phyloP scores from a whole-genome alignment of 345 rosid genomes.

The Salix suchowensis region DNA sequence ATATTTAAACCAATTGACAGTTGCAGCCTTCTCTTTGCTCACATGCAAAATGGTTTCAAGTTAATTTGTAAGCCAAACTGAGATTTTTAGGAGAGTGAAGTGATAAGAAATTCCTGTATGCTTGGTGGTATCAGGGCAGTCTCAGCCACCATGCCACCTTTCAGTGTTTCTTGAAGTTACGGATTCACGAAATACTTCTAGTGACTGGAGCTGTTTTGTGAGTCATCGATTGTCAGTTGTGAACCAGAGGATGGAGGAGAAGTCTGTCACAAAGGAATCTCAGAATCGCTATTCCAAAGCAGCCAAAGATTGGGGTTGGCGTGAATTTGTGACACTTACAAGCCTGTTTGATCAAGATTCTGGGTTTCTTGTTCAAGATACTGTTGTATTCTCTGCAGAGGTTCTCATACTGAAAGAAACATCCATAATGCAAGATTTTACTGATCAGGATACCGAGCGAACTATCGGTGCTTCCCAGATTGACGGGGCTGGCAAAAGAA shows the following conservation, averaged over 20 bases:
- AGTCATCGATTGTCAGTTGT: slow-evolving; percentile 95
- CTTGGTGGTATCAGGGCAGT: slow-evolving; percentile 96
- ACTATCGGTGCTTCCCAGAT: slow-evolving; percentile 38
- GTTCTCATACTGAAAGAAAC: slow-evolving; percentile 99
- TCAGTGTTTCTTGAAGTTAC: slow-evolving; percentile 99
- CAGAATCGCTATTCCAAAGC: slow-evolving; percentile 99
- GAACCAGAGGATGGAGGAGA: slow-evolving; percentile 85
- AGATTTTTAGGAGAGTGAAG: slow-evolving; percentile 17
- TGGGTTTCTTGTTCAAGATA: slow-evolving; percentile 94
- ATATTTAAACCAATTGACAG: not conserved
- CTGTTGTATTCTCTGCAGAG: slow-evolving; percentile 92
- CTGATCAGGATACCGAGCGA: slow-evolving; percentile 52
- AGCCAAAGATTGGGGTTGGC: slow-evolving; percentile 99
- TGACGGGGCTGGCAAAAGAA: slow-evolving; percentile 58
- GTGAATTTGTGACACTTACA: slow-evolving; percentile 97
- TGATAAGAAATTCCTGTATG: slow-evolving; percentile 35
- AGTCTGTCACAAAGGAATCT: slow-evolving; percentile 96
- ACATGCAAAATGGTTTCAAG: not conserved
- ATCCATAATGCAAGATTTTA: slow-evolving; percentile 67
- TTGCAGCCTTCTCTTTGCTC: not conserved
- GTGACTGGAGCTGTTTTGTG: slow-evolving; percentile 99
- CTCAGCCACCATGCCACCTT: slow-evolving; percentile 99
- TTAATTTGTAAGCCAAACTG: not conserved
- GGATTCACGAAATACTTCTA: slow-evolving; percentile 83
- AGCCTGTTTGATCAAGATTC: slow-evolving; percentile 98